phyloP scores from a whole-genome alignment of 2,329 filamentous ascomycete species.

The Lasiodiplodia sp. region DNA sequence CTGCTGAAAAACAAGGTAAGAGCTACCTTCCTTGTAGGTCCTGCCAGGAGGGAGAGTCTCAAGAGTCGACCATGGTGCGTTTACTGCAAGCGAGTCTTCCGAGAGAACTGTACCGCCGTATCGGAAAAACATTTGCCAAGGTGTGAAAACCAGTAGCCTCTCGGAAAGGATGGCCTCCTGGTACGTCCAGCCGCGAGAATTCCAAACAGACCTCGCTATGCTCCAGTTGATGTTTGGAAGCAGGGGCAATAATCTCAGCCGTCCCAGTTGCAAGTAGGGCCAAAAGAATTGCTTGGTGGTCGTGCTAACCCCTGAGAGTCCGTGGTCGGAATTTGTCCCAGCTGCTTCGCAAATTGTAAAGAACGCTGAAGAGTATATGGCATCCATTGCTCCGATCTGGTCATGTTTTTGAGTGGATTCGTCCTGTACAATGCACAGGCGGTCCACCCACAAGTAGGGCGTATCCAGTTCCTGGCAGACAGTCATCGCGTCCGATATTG shows the following conservation, averaged over 20 bases:
- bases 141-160: neutral
- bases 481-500: neutral
- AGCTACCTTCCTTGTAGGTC: too few relatives aligned
- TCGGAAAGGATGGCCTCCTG: neutral
- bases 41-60: neutral
- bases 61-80: neutral
- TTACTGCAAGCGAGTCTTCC: neutral
- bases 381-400: constrained; percentile 7
- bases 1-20: too few relatives aligned
- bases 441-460: constrained; percentile 25
- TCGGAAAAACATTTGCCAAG: neutral
- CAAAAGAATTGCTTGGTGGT: neutral
- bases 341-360: neutral
- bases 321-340: neutral
- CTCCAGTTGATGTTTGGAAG: neutral
- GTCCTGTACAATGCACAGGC: constrained; percentile 12
- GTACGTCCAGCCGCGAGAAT: too few relatives aligned
- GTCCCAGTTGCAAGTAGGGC: neutral
- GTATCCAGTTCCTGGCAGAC: neutral
- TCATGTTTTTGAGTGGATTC: neutral
- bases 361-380: neutral
- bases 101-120: neutral
- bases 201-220: too few relatives aligned
- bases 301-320: neutral
- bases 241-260: neutral